Evolutionary conservation across 2,329 filamentous ascomycete genomes (phyloP), one percentile per base, ranked within the genome.

Genomic region (Reticulascus tulasneorum): DNA sequence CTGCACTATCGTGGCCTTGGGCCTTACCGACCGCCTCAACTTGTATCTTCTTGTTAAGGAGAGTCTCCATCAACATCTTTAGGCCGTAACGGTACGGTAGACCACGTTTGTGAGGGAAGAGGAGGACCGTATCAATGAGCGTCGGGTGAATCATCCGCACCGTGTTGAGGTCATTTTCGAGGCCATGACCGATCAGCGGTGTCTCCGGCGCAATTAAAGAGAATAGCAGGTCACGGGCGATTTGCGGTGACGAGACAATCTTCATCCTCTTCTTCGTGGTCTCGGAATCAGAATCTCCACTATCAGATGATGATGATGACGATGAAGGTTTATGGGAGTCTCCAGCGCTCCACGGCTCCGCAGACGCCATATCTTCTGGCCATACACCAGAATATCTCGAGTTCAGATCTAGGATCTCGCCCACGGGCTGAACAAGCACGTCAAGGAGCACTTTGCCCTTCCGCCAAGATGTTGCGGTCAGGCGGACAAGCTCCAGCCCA

Each of bases 121-220:
- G 72, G 0, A 96, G 63, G 1, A 88, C 79, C 0, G 90, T 96
- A 58, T 97, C 91, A 51, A 96, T 76, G 35, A 96, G 71, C 1
- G 77, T 84, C 0, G 85, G 86, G 51, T 97, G 93, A 28, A 95
- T 81, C 33, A 97, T 75, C 23, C 91, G 84, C 25, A 84, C 72
- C 3, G 83, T 78, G 55, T 95, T 96, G 37, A 98, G 75, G 52
- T 98, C 93, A 55, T 98, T 98, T 53, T 98, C 93, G 8, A 97
- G 77, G 1, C 88, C 90, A 58, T 98, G 93, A 0, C 93, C 93
- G 29, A 98, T 86, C 1, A 98, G 64, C 0, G 90, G 86, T 0
- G 90, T 98, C 0, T 73, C 65, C 0, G 88, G 85, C 2, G 80
- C 75, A 32, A 98, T 73, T 35, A 86, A 72, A 0, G 75, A 73